A percentile compares a stretch with the other conserved stretches of the same genome.
Conservation (phyloP, 352 stramenopile genomes). For the Phytopythium chamaehyphon region DNA sequence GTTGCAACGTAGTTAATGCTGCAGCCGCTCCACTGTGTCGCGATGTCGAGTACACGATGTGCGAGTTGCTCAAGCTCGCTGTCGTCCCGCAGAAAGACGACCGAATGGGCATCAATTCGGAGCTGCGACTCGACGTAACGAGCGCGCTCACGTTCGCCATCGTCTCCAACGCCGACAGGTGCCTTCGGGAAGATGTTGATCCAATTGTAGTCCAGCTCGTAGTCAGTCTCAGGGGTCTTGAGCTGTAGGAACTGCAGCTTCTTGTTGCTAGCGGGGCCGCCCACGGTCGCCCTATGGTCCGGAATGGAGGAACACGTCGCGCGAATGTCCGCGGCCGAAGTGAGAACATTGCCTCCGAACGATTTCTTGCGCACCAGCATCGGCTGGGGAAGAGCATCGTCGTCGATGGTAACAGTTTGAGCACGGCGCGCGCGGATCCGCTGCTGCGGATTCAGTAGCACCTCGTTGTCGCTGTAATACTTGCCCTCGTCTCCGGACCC, state of each 20-base stretch:
- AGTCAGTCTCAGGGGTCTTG: conserved; percentile 49
- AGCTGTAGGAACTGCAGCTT: conserved; percentile 44
- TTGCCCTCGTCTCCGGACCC: conserved; percentile 8
- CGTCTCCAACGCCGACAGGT: conserved; percentile 18
- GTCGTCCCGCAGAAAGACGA: conserved; percentile 62
- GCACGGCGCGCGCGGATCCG: conserved; percentile 27
- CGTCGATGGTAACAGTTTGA: conserved; percentile 34
- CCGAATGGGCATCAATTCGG: conserved; percentile 53
- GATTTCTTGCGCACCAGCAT: conserved; percentile 13
- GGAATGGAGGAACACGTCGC: too few relatives aligned
- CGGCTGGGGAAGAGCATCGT: conserved; percentile 13
- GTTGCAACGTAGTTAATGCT: conserved; percentile 63
- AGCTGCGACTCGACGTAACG: conserved; percentile 50
- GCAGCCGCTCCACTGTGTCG: conserved; percentile 62
- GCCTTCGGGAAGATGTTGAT: conserved; percentile 78
- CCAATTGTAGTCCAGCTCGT: conserved; percentile 78
- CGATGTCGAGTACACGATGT: conserved; percentile 42
- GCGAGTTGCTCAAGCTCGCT: conserved; percentile 42
- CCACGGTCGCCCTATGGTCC: conserved; percentile 4
- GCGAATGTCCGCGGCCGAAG: neutral
- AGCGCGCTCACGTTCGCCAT: conserved; percentile 24
- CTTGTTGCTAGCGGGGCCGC: conserved; percentile 14
- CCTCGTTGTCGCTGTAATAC: conserved; percentile 22
- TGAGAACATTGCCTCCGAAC: conserved; percentile 13
- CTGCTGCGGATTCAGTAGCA: conserved; percentile 6